These are phyloP conservation scores for Aspergillus sp. DNA, from an alignment of 2,329 filamentous ascomycete genomes.

Conservation along the genomic window DNA sequence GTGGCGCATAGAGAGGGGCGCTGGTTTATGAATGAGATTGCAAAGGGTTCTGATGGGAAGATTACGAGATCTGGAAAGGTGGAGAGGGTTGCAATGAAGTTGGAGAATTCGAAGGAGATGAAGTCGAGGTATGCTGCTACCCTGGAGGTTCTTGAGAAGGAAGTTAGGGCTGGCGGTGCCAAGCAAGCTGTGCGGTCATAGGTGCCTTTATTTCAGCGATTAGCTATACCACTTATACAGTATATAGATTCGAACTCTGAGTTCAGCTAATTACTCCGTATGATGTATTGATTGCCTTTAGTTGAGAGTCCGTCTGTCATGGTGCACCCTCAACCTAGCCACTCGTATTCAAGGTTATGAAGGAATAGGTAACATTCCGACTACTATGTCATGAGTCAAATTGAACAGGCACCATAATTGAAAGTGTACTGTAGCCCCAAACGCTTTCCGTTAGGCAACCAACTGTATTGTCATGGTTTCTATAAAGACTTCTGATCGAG, in stretches of 20 bases:
- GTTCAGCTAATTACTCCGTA: not conserved
- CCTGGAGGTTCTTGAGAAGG: constrained; percentile 42
- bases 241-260: not conserved
- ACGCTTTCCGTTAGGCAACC: not conserved
- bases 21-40: constrained; percentile 91
- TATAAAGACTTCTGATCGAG: not conserved
- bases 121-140: constrained; percentile 39
- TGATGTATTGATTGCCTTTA: not conserved
- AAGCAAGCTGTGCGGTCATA: constrained; percentile 8
- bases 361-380: not conserved
- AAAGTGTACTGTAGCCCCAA: not conserved
- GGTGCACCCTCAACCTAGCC: not conserved
- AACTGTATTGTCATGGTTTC: not conserved
- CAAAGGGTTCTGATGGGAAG: constrained; percentile 48
- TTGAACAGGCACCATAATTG: not conserved
- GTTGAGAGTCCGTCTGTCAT: not conserved
- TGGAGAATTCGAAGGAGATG: constrained; percentile 33
- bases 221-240: not conserved
- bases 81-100: constrained; percentile 37
- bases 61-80: constrained; percentile 36
- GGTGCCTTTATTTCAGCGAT: not conserved
- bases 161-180: constrained; percentile 35
- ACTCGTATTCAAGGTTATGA: not conserved
- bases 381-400: not conserved
- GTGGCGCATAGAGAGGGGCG: constrained; percentile 80